These are phyloP conservation scores for Aspergillus latus DNA, from an alignment of 2,329 filamentous ascomycete genomes.

Conservation along the genomic window DNA sequence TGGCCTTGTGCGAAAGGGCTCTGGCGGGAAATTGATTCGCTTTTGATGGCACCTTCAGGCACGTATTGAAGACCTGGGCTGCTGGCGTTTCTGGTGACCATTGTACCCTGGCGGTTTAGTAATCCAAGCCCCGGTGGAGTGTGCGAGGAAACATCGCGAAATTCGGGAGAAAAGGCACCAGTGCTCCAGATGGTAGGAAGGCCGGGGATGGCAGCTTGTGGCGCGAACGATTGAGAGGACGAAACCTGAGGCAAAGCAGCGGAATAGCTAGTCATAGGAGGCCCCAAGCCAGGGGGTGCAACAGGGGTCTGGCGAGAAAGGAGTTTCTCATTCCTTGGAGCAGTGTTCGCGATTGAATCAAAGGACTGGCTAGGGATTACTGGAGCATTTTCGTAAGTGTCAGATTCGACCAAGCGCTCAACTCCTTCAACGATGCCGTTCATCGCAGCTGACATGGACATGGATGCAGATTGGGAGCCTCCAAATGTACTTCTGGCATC, in stretches of 20 bases:
- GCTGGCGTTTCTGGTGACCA: slow-evolving; percentile 18
- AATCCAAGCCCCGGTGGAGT: slow-evolving; percentile 38
- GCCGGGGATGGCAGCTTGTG: slow-evolving; percentile 29
- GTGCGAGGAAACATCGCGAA: slow-evolving; percentile 41
- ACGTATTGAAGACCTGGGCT: slow-evolving; percentile 23
- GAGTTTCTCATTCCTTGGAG: slow-evolving; percentile 25
- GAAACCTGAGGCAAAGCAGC: slow-evolving; percentile 23
- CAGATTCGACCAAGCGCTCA: slow-evolving; percentile 41
- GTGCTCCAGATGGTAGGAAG: slow-evolving; percentile 49
- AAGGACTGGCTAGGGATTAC: slow-evolving; percentile 27
- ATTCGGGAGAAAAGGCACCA: slow-evolving; percentile 42
- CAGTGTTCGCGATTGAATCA: slow-evolving; percentile 21
- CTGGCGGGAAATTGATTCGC: slow-evolving; percentile 31
- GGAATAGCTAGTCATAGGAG: slow-evolving; percentile 22
- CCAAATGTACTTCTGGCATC: slow-evolving; percentile 37
- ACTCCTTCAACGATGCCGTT: slow-evolving; percentile 42
- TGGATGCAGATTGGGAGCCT: slow-evolving; percentile 51
- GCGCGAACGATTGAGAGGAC: slow-evolving; percentile 34
- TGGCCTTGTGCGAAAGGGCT: slow-evolving; percentile 29
- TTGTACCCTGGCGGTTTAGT: slow-evolving; percentile 22
- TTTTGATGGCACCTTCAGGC: slow-evolving; percentile 27
- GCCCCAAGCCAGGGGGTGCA: slow-evolving; percentile 36
- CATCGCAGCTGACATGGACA: slow-evolving; percentile 44
- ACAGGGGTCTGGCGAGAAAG: slow-evolving; percentile 29
- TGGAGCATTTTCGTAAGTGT: slow-evolving; percentile 39